Conservation (phyloP, 495 filamentous ascomycete species). For the Trichocladium uniseriatum region DNA sequence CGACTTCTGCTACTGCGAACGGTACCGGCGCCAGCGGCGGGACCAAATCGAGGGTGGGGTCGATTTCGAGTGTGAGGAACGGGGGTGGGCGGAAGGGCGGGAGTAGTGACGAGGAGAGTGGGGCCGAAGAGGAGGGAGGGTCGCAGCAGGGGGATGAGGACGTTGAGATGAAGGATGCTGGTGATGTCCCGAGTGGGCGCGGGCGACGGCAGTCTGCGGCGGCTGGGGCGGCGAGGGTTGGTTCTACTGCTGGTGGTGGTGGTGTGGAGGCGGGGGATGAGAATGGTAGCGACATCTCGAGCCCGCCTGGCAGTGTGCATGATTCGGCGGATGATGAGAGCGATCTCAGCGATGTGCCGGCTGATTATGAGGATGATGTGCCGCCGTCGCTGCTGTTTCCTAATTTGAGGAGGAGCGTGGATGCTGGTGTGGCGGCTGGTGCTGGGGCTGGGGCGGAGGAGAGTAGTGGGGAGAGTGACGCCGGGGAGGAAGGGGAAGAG, state of each 20-base stretch:
- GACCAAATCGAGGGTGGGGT: constrained; percentile 29
- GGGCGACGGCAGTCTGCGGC: constrained; percentile 11
- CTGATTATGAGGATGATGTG: constrained; percentile 40
- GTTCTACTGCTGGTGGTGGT: constrained; percentile 11
- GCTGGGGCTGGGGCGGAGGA: constrained; percentile 12
- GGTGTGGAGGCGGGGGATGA: constrained; percentile 9
- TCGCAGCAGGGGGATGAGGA: constrained; percentile 15
- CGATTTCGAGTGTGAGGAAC: constrained; percentile 34
- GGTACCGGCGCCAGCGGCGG: background rate
- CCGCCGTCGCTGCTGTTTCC: constrained; percentile 39
- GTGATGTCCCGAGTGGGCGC: constrained; percentile 7
- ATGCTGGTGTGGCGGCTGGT: constrained; percentile 11
- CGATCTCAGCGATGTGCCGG: constrained; percentile 61
- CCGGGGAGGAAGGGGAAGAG: constrained; percentile 16
- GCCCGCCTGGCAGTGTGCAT: constrained; percentile 51
- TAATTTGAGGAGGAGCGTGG: constrained; percentile 31
- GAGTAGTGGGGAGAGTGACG: constrained; percentile 23
- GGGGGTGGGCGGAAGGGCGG: constrained; percentile 17
- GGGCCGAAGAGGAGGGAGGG: constrained; percentile 14
- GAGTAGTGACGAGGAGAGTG: constrained; percentile 17
- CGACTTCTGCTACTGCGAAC: too few species aligned
- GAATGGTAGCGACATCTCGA: constrained; percentile 25
- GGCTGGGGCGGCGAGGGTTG: constrained; percentile 3
- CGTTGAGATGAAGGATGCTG: constrained; percentile 30
- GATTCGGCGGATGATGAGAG: constrained; percentile 76